Conservation (phyloP, 352 stramenopile genomes). For the Nothophytophthora sp. region DNA sequence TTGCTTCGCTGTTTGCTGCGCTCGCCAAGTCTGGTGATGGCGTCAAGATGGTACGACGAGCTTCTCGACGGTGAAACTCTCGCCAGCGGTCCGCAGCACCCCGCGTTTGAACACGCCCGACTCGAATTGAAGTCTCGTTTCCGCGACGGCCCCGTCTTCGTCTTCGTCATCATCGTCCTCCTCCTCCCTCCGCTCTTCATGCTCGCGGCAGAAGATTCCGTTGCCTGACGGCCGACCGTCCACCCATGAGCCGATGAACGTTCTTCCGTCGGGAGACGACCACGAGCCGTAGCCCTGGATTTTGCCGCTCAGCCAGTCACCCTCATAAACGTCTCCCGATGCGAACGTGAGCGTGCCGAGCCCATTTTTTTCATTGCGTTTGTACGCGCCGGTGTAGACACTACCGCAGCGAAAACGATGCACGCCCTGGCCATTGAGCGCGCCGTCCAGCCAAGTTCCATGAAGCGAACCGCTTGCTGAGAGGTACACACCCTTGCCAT, state of each 20-base stretch:
- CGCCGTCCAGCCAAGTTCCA: conserved; percentile 46
- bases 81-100: conserved; percentile 36
- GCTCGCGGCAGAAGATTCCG: conserved; percentile 50
- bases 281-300: conserved; percentile 72
- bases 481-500: conserved; percentile 63
- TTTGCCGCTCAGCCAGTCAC: conserved; percentile 49
- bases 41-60: conserved; percentile 30
- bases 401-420: conserved; percentile 61
- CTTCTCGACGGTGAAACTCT: conserved; percentile 45
- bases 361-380: conserved; percentile 43
- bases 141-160: conserved; percentile 4
- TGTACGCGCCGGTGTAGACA: conserved; percentile 58
- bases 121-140: conserved; percentile 19
- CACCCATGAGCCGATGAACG: conserved; percentile 61
- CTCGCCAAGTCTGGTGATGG: not conserved
- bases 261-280: conserved; percentile 39
- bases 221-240: conserved; percentile 50
- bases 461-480: conserved; percentile 34
- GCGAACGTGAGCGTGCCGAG: conserved; percentile 58
- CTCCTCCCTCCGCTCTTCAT: no score
- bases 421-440: conserved; percentile 45
- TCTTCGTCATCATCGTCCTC: conserved; percentile 26
- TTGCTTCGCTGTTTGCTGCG: not conserved
- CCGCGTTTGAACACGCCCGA: conserved; percentile 48
- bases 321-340: conserved; percentile 69